Percentiles rank a stretch among this genome's conserved stretches.
Evolutionary conservation across 1,284 basidiomycete genomes (phyloP).

Genomic region (Boletellus deceptivus): DNA sequence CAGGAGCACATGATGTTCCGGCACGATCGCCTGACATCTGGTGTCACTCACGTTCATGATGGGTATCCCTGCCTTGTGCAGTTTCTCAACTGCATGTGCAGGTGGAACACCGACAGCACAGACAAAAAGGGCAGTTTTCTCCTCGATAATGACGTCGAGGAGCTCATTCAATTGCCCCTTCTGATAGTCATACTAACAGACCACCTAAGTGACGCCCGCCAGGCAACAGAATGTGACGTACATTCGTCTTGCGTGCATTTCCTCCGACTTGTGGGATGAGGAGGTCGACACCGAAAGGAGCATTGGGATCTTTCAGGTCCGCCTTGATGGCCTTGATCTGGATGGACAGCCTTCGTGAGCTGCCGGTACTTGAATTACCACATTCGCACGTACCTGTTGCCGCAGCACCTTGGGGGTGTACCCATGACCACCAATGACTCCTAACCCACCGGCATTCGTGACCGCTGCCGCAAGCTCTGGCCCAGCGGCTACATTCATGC

Average conservation of each 20-base stretch:
- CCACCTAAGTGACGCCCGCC: conserved; percentile 1
- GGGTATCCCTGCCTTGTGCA: conserved; percentile 78
- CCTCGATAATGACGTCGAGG: conserved; percentile 85
- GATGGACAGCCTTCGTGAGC: conserved; percentile 9
- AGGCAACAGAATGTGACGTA: conserved; percentile 33
- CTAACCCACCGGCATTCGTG: conserved; percentile 78
- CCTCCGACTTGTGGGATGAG: conserved; percentile 82
- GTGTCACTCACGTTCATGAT: conserved; percentile 69
- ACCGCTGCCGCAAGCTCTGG: conserved; percentile 86
- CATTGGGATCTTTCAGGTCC: conserved; percentile 64
- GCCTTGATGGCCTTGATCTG: conserved; percentile 76
- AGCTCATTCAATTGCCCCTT: conserved; percentile 78
- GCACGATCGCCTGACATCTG: background rate
- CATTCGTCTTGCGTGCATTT: conserved; percentile 82
- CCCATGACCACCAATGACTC: conserved; percentile 84
- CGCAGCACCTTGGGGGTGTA: conserved; percentile 75
- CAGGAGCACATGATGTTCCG: background rate
- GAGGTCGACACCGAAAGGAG: conserved; percentile 85
- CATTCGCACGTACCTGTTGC: conserved; percentile 49
- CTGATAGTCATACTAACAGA: conserved; percentile 69
- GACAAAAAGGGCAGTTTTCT: conserved; percentile 80
- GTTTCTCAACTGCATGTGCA: conserved; percentile 68
- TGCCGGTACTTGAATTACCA: background rate
- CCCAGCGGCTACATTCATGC: conserved; percentile 88
- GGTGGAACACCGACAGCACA: conserved; percentile 86